phyloP scores from a whole-genome alignment of 306 rosid species.

The Benincasa hispida region DNA sequence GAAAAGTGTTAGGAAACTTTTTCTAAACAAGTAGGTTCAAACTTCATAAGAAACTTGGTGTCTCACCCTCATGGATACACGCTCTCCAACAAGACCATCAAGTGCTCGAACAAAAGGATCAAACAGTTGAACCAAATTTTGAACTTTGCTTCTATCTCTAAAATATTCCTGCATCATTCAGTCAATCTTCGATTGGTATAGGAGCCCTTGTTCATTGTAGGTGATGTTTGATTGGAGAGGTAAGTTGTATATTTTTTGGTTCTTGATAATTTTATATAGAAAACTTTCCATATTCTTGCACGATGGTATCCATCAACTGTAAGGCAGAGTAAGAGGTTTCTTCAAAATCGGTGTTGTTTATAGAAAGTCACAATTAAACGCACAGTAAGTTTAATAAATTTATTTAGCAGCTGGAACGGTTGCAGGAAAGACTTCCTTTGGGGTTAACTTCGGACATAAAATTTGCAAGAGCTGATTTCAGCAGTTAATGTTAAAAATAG shows the following conservation, averaged over 20 bases:
- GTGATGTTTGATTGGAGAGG: not conserved
- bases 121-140: constrained; percentile 53
- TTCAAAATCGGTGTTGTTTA: not conserved
- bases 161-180: constrained; percentile 50
- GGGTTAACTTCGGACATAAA: not conserved
- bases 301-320: not conserved
- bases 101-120: constrained; percentile 77
- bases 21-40: not conserved
- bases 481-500: not conserved
- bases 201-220: not conserved
- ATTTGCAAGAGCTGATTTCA: not conserved
- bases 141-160: constrained; percentile 67
- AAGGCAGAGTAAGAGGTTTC: not conserved
- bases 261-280: constrained; percentile 3
- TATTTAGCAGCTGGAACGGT: not conserved
- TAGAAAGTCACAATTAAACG: not conserved
- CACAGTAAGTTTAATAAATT: not conserved
- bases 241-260: not conserved
- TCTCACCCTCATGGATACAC: constrained; percentile 80
- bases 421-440: not conserved
- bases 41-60: not conserved
- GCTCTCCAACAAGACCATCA: constrained; percentile 79
- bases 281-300: not conserved
- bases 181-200: not conserved
- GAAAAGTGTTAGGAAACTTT: not conserved